Conservation (phyloP, 2,329 filamentous ascomycete genomes). For the Colletotrichum musicola region DNA sequence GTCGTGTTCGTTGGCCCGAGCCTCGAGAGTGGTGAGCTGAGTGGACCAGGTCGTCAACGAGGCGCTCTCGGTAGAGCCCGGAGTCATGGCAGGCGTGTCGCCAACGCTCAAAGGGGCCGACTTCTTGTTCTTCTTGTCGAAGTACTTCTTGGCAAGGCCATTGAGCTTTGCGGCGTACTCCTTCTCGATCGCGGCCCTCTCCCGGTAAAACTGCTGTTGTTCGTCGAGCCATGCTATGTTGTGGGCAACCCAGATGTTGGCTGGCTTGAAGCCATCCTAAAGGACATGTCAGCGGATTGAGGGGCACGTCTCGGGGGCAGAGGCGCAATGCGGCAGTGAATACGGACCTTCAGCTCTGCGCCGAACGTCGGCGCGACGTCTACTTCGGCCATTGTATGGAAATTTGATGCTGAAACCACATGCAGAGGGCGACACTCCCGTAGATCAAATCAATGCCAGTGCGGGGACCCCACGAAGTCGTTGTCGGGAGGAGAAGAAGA, state of each 20-base stretch:
- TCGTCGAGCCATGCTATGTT: slow-evolving; percentile 97
- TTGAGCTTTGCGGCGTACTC: slow-evolving; percentile 93
- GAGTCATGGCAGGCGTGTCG: slow-evolving; percentile 92
- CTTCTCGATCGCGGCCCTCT: slow-evolving; percentile 93
- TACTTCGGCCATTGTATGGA: slow-evolving; percentile 78
- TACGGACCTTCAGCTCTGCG: slow-evolving; percentile 87
- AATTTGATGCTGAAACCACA: slow-evolving; percentile 24
- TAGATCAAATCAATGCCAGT: slow-evolving; percentile 2
- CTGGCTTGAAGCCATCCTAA: slow-evolving; percentile 95
- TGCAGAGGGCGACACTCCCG: slow-evolving; percentile 16
- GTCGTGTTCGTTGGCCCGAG: slow-evolving; percentile 89
- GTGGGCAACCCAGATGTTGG: slow-evolving; percentile 90
- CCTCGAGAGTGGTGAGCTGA: slow-evolving; percentile 90
- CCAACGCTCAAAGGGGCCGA: slow-evolving; percentile 90
- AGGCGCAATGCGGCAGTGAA: slow-evolving; percentile 4
- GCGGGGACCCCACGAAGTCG: not conserved
- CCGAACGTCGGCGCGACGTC: slow-evolving; percentile 90
- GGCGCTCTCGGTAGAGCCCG: slow-evolving; percentile 94
- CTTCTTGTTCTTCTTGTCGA: slow-evolving; percentile 95
- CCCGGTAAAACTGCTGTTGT: slow-evolving; percentile 96
- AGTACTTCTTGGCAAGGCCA: slow-evolving; percentile 93
- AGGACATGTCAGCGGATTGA: slow-evolving; percentile 37
- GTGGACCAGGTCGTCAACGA: slow-evolving; percentile 98
- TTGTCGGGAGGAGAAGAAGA: slow-evolving; percentile 7
- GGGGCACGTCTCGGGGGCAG: slow-evolving; percentile 14